Conservation (phyloP, 2,329 filamentous ascomycete species). For the Fusarium keratoplasticum region DNA sequence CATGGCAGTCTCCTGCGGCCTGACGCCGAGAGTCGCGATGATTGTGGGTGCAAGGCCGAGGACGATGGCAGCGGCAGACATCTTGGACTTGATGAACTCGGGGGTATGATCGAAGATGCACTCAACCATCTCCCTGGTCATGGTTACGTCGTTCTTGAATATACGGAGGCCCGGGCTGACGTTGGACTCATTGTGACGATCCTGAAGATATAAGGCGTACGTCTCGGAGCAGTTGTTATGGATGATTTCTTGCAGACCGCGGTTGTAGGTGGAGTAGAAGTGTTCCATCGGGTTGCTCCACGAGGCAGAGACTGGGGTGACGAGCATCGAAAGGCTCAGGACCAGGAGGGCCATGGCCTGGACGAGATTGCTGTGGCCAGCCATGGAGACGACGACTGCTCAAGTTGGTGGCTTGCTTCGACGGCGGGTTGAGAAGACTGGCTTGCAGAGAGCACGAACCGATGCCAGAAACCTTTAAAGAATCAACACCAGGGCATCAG, state of each 20-base stretch:
- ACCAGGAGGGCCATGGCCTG: not conserved
- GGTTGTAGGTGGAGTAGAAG: conserved; percentile 6
- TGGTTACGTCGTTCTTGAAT: not conserved
- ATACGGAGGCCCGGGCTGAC: not conserved
- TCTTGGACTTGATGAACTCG: conserved; percentile 23
- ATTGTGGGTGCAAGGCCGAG: conserved; percentile 18
- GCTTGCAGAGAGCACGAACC: not conserved
- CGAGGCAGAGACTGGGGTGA: not conserved
- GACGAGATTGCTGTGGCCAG: not conserved
- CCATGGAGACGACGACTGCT: not conserved
- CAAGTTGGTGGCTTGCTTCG: not conserved
- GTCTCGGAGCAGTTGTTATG: conserved; percentile 5
- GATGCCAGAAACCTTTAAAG: not conserved
- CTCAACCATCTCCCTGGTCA: conserved; percentile 7
- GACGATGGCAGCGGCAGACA: conserved; percentile 19
- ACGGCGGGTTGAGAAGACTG: not conserved
- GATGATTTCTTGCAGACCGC: conserved; percentile 7
- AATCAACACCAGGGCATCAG: not conserved
- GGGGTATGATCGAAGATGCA: conserved; percentile 11
- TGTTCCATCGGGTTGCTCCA: conserved; percentile 5
- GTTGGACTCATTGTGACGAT: not conserved
- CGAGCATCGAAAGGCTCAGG: not conserved
- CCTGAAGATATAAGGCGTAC: not conserved
- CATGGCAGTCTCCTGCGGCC: conserved; percentile 12
- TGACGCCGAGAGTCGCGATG: conserved; percentile 11